Evolutionary conservation across 169 alveolate genomes (phyloP).

Genomic region (Eimeria falciformis): DNA sequence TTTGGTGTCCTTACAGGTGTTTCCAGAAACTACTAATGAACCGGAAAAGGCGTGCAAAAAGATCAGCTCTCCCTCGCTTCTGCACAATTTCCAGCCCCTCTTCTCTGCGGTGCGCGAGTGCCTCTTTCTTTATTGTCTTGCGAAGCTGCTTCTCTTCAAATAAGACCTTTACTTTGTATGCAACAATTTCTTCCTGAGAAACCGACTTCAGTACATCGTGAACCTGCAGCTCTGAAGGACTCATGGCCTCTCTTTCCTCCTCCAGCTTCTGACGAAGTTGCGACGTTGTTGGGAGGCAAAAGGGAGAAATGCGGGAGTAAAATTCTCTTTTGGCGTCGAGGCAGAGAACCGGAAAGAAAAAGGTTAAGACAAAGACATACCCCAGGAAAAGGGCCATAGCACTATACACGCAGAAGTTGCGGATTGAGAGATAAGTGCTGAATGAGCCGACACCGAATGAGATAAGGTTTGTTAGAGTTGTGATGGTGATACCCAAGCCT

Average conservation of each 20-base stretch:
- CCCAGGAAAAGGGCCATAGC: constrained; percentile 78
- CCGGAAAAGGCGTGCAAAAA: neutral
- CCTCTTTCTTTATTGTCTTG: neutral
- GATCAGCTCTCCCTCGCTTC: neutral
- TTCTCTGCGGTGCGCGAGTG: constrained; percentile 14
- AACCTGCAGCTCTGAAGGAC: constrained; percentile 48
- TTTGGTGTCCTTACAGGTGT: constrained; percentile 10
- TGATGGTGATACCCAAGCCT: constrained; percentile 80
- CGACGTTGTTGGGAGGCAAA: constrained; percentile 75
- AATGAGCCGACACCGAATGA: constrained; percentile 79
- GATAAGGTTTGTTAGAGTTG: constrained; percentile 76
- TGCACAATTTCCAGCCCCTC: neutral
- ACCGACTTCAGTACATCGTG: constrained; percentile 58
- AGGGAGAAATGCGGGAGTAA: constrained; percentile 69
- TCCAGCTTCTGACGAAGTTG: constrained; percentile 50
- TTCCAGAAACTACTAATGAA: neutral
- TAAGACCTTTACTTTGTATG: constrained; percentile 66
- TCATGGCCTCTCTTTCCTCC: constrained; percentile 44
- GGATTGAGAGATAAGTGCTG: constrained; percentile 78
- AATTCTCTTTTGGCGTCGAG: constrained; percentile 79
- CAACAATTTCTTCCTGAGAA: constrained; percentile 70
- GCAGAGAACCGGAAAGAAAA: constrained; percentile 78
- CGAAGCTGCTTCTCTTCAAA: constrained; percentile 65
- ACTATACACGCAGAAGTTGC: constrained; percentile 77
- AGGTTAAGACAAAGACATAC: constrained; percentile 69